phyloP scores from a whole-genome alignment of 179 eudicot genomes.

The Patellifolia procumbens region DNA sequence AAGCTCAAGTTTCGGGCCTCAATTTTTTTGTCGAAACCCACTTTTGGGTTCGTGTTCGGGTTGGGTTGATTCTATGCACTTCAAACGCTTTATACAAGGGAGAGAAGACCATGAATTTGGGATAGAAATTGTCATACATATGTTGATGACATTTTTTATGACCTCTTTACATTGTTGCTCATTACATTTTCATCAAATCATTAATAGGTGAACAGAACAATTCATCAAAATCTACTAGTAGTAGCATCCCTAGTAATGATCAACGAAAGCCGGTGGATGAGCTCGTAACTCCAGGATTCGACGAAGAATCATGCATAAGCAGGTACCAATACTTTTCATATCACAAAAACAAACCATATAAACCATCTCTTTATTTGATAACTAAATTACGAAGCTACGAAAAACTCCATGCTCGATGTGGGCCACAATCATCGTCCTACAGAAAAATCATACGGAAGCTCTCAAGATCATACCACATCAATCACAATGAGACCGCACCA shows the following conservation, averaged over 20 bases:
- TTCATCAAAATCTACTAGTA: conserved; percentile 7
- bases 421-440: conserved; percentile 31
- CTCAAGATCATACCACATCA: conserved; percentile 1
- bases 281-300: conserved; percentile 20
- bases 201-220: not conserved
- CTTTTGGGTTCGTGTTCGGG: no score
- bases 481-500: not conserved
- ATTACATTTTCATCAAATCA: not conserved
- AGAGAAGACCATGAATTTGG: no score
- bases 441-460: conserved; percentile 19
- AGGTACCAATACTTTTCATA: conserved; percentile 28
- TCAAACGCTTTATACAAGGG: no score
- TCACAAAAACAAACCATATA: conserved; percentile 28
- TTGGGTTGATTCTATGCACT: no score
- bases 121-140: no score
- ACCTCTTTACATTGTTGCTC: not conserved
- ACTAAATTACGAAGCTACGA: conserved; percentile 38
- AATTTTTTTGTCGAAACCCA: no score
- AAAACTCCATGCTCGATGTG: conserved; percentile 37
- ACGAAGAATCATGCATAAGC: conserved; percentile 37
- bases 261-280: conserved; percentile 15
- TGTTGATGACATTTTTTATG: not conserved
- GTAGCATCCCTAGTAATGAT: not conserved
- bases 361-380: conserved; percentile 36
- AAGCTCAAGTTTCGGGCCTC: no score